Percentiles rank a stretch among this genome's conserved stretches.
These are phyloP conservation scores for Euphorbia pulcherrima DNA, from an alignment of 345 rosid species.

Conservation along the genomic window DNA sequence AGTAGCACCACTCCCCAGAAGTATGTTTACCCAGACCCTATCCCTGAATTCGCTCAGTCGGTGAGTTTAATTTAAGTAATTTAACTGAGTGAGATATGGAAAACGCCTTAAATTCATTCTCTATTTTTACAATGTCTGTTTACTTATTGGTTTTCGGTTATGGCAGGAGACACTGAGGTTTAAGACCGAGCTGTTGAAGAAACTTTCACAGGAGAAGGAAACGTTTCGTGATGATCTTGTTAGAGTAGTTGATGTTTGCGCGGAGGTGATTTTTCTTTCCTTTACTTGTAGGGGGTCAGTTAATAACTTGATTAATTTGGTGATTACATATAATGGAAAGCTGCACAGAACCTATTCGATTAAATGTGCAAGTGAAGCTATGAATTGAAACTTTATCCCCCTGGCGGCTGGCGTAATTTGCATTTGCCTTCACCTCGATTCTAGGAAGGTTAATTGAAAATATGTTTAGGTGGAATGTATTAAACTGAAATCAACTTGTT, in stretches of 20 bases:
- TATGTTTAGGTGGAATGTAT: too few relatives aligned
- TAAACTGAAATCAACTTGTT: too few relatives aligned
- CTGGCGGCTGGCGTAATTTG: background rate
- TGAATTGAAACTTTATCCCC: background rate
- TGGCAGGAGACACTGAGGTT: conserved; percentile 46
- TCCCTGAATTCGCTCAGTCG: conserved; percentile 38
- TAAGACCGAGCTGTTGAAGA: conserved; percentile 36
- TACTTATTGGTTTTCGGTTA: background rate
- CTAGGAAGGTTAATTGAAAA: background rate
- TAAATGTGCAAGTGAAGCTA: conserved; percentile 15
- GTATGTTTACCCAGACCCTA: conserved; percentile 41
- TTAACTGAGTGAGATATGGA: background rate
- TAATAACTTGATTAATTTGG: background rate
- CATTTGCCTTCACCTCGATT: background rate
- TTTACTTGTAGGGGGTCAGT: background rate
- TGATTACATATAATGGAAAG: background rate
- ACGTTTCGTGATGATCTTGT: conserved; percentile 39
- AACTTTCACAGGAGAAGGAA: conserved; percentile 35
- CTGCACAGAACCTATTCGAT: conserved; percentile 17
- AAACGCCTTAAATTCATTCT: background rate
- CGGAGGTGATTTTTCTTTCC: conserved; percentile 25
- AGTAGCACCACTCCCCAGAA: conserved; percentile 20
- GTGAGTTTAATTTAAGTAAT: too few relatives aligned
- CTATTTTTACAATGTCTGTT: background rate
- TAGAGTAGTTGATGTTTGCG: conserved; percentile 32